Evolutionary conservation across 2,329 filamentous ascomycete genomes (phyloP).

Genomic region (Thermochaetoides dissita): DNA sequence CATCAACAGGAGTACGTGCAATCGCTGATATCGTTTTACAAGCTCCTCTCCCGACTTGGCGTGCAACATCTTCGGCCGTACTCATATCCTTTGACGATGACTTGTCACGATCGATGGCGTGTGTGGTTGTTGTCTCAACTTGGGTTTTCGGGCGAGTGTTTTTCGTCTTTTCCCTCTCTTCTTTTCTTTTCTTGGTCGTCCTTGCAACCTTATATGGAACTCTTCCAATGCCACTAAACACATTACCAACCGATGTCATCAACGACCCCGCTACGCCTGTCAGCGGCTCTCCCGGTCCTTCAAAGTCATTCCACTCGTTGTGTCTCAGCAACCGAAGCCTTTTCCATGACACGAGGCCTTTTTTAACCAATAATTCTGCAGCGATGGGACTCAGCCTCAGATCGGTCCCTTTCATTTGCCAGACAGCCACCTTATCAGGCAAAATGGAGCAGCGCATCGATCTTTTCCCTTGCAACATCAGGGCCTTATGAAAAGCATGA

Average conservation of each 20-base stretch:
- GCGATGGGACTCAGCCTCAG: conserved; percentile 49
- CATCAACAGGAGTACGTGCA: conserved; percentile 43
- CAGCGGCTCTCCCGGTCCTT: conserved; percentile 59
- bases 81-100: conserved; percentile 18
- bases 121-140: conserved; percentile 8
- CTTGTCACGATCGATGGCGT: conserved; percentile 13
- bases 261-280: conserved; percentile 51
- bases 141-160: neutral
- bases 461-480: conserved; percentile 36
- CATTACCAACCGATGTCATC: conserved; percentile 40
- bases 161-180: conserved; percentile 21
- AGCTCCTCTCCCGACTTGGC: conserved; percentile 38
- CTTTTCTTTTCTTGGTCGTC: conserved; percentile 39
- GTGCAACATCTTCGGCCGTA: conserved; percentile 28
- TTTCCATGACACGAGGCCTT: conserved; percentile 48
- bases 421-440: conserved; percentile 47
- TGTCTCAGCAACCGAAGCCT: conserved; percentile 51
- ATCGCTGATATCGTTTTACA: conserved; percentile 37
- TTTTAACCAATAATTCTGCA: conserved; percentile 48
- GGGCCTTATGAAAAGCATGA: conserved; percentile 47
- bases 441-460: conserved; percentile 55
- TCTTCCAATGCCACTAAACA: conserved; percentile 48
- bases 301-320: conserved; percentile 64
- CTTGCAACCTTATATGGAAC: conserved; percentile 49
- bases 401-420: conserved; percentile 48